Percentiles rank a stretch among this genome's conserved stretches.
phyloP scores from a whole-genome alignment of 2,329 filamentous ascomycete genomes.

The Bipolaris gigantea region DNA sequence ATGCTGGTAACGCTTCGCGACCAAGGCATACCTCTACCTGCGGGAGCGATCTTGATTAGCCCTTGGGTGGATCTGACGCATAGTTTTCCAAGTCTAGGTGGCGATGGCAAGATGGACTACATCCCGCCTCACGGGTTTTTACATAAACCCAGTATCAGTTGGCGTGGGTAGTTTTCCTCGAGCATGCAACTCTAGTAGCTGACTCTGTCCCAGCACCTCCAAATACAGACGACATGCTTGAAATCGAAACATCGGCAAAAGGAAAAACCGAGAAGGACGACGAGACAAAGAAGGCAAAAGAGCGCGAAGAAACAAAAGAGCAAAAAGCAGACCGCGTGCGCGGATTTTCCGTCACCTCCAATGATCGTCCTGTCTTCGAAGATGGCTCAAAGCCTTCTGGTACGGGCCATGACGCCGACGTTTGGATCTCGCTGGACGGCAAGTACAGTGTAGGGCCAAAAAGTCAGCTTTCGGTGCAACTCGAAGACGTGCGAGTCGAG shows the following conservation, averaged over 20 bases:
- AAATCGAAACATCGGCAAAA: slow-evolving; percentile 43
- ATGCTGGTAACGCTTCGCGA: slow-evolving; percentile 82
- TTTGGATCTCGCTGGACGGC: slow-evolving; percentile 35
- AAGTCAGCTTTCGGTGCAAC: slow-evolving; percentile 61
- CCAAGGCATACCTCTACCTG: slow-evolving; percentile 78
- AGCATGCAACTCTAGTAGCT: neutral
- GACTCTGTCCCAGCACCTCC: slow-evolving; percentile 61
- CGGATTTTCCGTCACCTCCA: slow-evolving; percentile 37
- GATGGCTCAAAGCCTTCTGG: slow-evolving; percentile 10
- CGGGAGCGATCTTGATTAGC: slow-evolving; percentile 86
- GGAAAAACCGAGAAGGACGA: slow-evolving; percentile 3
- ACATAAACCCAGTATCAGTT: slow-evolving; percentile 84
- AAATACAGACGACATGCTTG: slow-evolving; percentile 70
- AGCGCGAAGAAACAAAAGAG: slow-evolving; percentile 41
- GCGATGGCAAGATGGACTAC: slow-evolving; percentile 76
- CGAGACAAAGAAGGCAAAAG: slow-evolving; percentile 22
- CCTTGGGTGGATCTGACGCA: slow-evolving; percentile 97
- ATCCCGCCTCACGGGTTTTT: slow-evolving; percentile 87
- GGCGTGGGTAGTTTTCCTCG: slow-evolving; percentile 56
- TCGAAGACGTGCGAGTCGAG: slow-evolving; percentile 66
- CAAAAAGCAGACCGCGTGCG: slow-evolving; percentile 39
- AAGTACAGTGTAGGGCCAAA: slow-evolving; percentile 44
- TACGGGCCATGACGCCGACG: slow-evolving; percentile 8
- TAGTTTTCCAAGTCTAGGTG: slow-evolving; percentile 87
- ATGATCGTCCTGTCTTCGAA: slow-evolving; percentile 22